Percentiles rank a stretch among this genome's conserved stretches.
These are phyloP conservation scores for Hypoxylon rickii DNA, from an alignment of 495 filamentous ascomycete species.

Conservation along the genomic window DNA sequence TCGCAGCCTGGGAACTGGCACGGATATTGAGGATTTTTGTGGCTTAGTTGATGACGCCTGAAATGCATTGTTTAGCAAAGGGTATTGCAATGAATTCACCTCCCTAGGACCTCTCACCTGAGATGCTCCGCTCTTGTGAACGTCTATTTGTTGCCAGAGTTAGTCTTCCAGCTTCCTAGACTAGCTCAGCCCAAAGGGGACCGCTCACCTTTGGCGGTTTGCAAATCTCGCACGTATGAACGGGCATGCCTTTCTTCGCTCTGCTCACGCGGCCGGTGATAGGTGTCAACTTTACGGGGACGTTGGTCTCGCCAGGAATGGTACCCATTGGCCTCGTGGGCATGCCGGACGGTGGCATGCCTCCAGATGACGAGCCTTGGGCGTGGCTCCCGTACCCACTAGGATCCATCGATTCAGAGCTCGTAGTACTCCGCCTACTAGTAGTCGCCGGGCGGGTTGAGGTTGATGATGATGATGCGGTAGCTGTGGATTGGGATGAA, in stretches of 20 bases:
- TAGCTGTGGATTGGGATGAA: conserved; percentile 34
- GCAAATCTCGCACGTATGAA: conserved; percentile 74
- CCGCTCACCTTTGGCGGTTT: conserved; percentile 62
- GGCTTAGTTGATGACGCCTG: conserved; percentile 87
- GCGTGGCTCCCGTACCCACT: conserved; percentile 32
- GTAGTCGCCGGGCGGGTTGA: conserved; percentile 40
- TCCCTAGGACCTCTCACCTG: conserved; percentile 53
- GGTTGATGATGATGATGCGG: conserved; percentile 29
- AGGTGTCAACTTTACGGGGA: conserved; percentile 63
- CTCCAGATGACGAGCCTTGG: conserved; percentile 42
- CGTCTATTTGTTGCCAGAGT: conserved; percentile 51
- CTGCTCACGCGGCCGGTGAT: conserved; percentile 77
- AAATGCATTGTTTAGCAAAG: conserved; percentile 25
- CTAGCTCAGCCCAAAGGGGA: conserved; percentile 1
- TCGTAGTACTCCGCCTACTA: conserved; percentile 49
- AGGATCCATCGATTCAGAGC: conserved; percentile 53
- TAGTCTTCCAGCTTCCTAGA: conserved; percentile 13
- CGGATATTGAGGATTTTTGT: conserved; percentile 69
- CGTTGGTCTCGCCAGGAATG: conserved; percentile 35
- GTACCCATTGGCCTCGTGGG: conserved; percentile 49
- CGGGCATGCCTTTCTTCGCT: conserved; percentile 81
- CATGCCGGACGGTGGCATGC: conserved; percentile 35
- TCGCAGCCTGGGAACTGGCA: conserved; percentile 69
- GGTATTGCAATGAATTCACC: conserved; percentile 1
- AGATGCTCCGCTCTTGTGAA: conserved; percentile 88